phyloP scores from a whole-genome alignment of 768 basidiomycete species.

The Mycena latifolia region DNA sequence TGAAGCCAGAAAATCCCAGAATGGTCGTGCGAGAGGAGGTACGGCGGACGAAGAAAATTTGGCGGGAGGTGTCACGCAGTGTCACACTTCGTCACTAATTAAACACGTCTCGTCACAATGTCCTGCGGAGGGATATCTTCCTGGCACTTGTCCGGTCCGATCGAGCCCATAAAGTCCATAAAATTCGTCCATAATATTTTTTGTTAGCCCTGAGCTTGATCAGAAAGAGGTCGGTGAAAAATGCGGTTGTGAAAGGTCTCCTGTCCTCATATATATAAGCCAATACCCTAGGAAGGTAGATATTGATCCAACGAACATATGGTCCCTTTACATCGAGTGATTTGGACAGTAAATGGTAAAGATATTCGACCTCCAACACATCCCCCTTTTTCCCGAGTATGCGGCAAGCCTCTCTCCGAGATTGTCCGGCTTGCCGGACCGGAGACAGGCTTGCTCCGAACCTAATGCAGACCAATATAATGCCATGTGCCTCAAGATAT shows the following conservation, averaged over 20 bases:
- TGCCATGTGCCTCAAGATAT: too few relatives aligned
- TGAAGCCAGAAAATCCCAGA: not conserved
- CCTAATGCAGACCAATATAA: too few relatives aligned
- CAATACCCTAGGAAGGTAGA: not conserved
- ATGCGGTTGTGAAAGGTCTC: not conserved
- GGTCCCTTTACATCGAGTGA: not conserved
- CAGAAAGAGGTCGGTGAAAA: not conserved
- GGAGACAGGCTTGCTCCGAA: too few relatives aligned
- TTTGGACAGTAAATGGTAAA: slow-evolving; percentile 5
- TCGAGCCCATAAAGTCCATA: slow-evolving; percentile 16
- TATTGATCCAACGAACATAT: not conserved
- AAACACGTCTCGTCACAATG: slow-evolving; percentile 10
- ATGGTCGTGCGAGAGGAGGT: not conserved
- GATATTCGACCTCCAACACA: not conserved
- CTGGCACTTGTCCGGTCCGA: not conserved
- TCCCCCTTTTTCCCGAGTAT: too few relatives aligned
- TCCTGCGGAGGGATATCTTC: not conserved
- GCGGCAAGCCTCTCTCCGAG: too few relatives aligned
- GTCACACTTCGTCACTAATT: slow-evolving; percentile 14
- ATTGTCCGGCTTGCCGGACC: too few relatives aligned
- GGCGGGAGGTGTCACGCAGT: not conserved
- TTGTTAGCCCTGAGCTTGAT: not conserved
- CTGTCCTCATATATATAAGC: not conserved
- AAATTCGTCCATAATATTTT: not conserved
- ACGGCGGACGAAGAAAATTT: not conserved